Conservation (phyloP, 306 rosid species). For the Amphicarpaea edgeworthii region DNA sequence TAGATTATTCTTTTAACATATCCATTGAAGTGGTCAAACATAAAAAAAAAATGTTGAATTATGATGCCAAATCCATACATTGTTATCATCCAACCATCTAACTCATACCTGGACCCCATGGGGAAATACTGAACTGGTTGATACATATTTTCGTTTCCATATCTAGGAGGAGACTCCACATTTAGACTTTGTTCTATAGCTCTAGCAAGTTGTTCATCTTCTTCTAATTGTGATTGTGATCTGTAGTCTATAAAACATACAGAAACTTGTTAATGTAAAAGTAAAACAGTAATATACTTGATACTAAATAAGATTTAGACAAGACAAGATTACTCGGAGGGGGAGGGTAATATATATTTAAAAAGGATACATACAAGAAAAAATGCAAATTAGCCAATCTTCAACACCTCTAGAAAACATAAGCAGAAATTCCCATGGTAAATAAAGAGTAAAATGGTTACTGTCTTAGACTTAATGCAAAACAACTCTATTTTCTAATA, state of each 20-base stretch:
- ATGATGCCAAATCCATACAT: constrained; percentile 22
- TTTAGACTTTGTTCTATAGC: constrained; percentile 89
- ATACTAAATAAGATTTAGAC: constrained; percentile 25
- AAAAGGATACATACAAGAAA: constrained; percentile 1
- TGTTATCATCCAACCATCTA: constrained; percentile 10
- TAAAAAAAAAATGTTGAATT: constrained; percentile 1
- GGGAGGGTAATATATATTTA: neutral
- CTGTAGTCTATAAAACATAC: constrained; percentile 47
- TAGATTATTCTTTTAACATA: constrained; percentile 18
- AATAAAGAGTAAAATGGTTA: constrained; percentile 20
- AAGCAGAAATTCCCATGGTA: constrained; percentile 11
- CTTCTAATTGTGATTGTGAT: constrained; percentile 77
- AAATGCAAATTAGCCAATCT: neutral
- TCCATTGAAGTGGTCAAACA: constrained; percentile 31
- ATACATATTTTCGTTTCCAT: constrained; percentile 67
- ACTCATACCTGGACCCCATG: constrained; percentile 71
- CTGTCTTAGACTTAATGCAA: neutral
- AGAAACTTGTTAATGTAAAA: constrained; percentile 5
- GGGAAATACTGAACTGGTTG: constrained; percentile 64
- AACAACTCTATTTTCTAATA: constrained; percentile 7
- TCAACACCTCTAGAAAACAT: constrained; percentile 27
- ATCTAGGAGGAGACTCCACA: constrained; percentile 73
- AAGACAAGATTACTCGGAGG: neutral
- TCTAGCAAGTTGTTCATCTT: constrained; percentile 90
- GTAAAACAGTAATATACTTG: constrained; percentile 1